Percentiles rank a stretch among this genome's conserved stretches.
phyloP scores from a whole-genome alignment of 495 filamentous ascomycete species.

The Hypoxylon cercidicola region DNA sequence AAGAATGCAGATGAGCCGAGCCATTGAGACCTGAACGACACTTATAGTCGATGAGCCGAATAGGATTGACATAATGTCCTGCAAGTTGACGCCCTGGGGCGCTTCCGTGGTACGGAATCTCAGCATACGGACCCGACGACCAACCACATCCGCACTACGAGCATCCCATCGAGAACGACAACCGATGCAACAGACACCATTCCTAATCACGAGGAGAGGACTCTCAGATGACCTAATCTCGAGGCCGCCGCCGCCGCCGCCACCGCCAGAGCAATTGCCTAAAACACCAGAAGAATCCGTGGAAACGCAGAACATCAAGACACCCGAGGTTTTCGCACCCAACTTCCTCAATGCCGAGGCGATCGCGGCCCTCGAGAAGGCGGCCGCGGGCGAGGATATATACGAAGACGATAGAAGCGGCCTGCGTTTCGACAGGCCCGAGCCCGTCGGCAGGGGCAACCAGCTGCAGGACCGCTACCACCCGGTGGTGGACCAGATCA shows the following conservation, averaged over 20 bases:
- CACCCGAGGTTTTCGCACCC: conserved; percentile 39
- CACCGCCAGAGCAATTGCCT: not conserved
- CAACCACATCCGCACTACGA: conserved; percentile 32
- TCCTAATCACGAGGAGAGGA: conserved; percentile 31
- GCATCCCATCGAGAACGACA: conserved; percentile 3
- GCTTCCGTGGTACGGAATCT: conserved; percentile 56
- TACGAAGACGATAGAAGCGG: conserved; percentile 54
- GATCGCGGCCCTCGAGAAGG: conserved; percentile 49
- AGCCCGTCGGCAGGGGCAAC: conserved; percentile 66
- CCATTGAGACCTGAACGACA: conserved; percentile 6
- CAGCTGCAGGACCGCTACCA: conserved; percentile 83
- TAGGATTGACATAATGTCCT: conserved; percentile 55
- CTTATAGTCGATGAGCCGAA: conserved; percentile 12
- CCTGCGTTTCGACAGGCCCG: conserved; percentile 79
- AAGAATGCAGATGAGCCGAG: not conserved
- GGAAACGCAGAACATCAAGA: conserved; percentile 4
- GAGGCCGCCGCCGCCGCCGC: conserved; percentile 16
- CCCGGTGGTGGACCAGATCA: conserved; percentile 82
- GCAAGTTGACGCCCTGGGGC: conserved; percentile 58
- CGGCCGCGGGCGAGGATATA: conserved; percentile 17
- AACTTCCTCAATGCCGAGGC: conserved; percentile 51
- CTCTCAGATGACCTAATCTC: conserved; percentile 31
- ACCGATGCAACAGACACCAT: conserved; percentile 6
- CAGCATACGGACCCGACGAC: conserved; percentile 53
- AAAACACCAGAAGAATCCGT: conserved; percentile 9